Conservation (phyloP, 2,329 filamentous ascomycete species). For the Diaporthe ampelina region DNA sequence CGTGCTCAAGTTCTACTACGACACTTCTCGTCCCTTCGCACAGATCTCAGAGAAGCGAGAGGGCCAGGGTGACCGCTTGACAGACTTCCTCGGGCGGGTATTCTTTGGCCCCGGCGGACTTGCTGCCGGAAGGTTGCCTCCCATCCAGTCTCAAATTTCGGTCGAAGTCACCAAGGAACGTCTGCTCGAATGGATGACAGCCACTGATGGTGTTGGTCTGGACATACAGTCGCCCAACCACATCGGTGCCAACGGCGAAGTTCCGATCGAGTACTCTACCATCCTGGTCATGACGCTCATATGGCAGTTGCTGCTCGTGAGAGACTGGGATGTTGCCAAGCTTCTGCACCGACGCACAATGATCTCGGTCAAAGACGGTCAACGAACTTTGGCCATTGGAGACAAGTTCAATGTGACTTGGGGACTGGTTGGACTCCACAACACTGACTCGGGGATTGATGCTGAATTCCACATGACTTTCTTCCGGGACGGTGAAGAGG, state of each 20-base stretch:
- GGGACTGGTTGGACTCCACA: neutral
- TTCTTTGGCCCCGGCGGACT: constrained; percentile 1
- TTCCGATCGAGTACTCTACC: constrained; percentile 16
- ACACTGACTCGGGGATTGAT: neutral
- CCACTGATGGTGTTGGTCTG: neutral
- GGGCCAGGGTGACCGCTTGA: constrained; percentile 9
- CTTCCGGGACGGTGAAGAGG: neutral
- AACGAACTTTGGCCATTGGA: neutral
- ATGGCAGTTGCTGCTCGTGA: neutral
- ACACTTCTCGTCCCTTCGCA: neutral
- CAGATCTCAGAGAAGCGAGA: neutral
- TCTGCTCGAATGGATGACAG: constrained; percentile 4
- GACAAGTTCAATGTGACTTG: neutral
- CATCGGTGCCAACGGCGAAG: neutral
- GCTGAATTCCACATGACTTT: constrained; percentile 16
- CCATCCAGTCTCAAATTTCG: neutral
- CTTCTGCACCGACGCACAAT: neutral
- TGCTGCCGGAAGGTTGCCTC: neutral
- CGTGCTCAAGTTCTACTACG: neutral
- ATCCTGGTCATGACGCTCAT: constrained; percentile 3
- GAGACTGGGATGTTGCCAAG: neutral
- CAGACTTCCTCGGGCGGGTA: neutral
- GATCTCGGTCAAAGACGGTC: neutral
- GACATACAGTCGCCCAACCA: neutral
- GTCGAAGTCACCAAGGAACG: neutral